Evolutionary conservation across 306 rosid species (phyloP), one percentile per base, ranked within the genome.

Genomic region (Comarum palustre): DNA sequence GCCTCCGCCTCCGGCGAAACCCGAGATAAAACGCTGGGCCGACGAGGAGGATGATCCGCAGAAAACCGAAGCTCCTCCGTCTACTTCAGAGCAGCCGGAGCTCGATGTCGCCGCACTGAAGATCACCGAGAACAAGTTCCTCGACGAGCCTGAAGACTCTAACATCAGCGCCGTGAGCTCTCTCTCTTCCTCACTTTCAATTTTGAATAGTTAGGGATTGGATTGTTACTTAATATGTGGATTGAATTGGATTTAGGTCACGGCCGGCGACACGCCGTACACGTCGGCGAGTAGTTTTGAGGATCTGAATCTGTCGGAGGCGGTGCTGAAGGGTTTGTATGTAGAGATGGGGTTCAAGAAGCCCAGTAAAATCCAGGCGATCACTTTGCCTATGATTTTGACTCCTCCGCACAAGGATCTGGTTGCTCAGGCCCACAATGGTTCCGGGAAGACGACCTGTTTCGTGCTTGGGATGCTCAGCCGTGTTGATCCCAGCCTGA

Each of bases 381-480:
- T 91, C 71, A 88, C 87, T 52, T 77, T 94, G 85, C 98, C 98
- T 0, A 94, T 94, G 98, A 91, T 94, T 20, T 80, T 94, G 73
- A 86, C 69, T 5, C 91, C 96, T 36, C 98, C 98, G 5, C 17
- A 84, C 61, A 86, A 83, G 68, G 92, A 91, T 74, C 76, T 94
- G 81, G 88, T 91, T 13, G 97, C 98, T 1, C 98, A 94, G 77
- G 98, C 98, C 6, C 98, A 91, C 73, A 93, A 93, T 48, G 97
- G 98, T 57, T 93, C 98, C 3, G 96, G 98, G 1, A 93, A 93
- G 83, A 93, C 98, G 2, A 93, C 98, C 17, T 93, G 98, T 74
- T 93, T 93, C 43, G 96, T 90, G 66, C 96, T 93, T 14, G 98
- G 97, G 65, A 93, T 93, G 97, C 76, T 91, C 66, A 87, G 94